A percentile compares a stretch with the other conserved stretches of the same genome.
phyloP scores from a whole-genome alignment of 352 stramenopile species.

The Peronospora farinosa region DNA sequence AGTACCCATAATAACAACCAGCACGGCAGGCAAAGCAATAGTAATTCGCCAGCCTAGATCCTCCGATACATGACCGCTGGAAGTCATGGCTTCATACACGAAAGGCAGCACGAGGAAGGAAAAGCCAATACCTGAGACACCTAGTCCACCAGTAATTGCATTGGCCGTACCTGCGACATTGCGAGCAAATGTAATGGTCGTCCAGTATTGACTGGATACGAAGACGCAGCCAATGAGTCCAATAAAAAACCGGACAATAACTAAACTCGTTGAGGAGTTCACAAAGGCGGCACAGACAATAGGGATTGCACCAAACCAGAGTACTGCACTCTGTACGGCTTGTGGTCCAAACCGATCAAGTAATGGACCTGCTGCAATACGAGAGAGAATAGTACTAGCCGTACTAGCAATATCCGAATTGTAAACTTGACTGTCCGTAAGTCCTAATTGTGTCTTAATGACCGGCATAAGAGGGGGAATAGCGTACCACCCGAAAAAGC shows the following conservation, averaged over 20 bases:
- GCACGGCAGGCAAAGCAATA: slow-evolving; percentile 82
- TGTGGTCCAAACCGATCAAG: slow-evolving; percentile 90
- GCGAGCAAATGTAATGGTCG: slow-evolving; percentile 90
- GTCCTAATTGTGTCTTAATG: slow-evolving; percentile 78
- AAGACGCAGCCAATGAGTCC: slow-evolving; percentile 92
- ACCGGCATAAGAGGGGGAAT: slow-evolving; percentile 92
- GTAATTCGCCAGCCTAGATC: slow-evolving; percentile 90
- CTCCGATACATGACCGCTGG: slow-evolving; percentile 36
- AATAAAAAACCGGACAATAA: slow-evolving; percentile 92
- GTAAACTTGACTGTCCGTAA: slow-evolving; percentile 86
- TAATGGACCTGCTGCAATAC: slow-evolving; percentile 88
- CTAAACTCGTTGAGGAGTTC: slow-evolving; percentile 56
- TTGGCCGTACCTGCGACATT: slow-evolving; percentile 92
- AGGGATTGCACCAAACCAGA: slow-evolving; percentile 83
- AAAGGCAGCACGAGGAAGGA: slow-evolving; percentile 46
- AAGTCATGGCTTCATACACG: slow-evolving; percentile 74
- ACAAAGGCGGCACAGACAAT: slow-evolving; percentile 86
- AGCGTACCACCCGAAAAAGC: slow-evolving; percentile 93
- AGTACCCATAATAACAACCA: slow-evolving; percentile 76
- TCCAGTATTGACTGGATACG: slow-evolving; percentile 93
- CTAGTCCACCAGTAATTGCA: slow-evolving; percentile 87
- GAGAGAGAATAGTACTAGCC: slow-evolving; percentile 88
- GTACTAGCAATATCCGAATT: slow-evolving; percentile 91
- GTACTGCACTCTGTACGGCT: slow-evolving; percentile 69
- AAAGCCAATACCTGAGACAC: slow-evolving; percentile 89